Percentiles rank a stretch among this genome's conserved stretches.
Evolutionary conservation across 2,329 filamentous ascomycete species (phyloP).

Genomic region (Chaetomium sp.): DNA sequence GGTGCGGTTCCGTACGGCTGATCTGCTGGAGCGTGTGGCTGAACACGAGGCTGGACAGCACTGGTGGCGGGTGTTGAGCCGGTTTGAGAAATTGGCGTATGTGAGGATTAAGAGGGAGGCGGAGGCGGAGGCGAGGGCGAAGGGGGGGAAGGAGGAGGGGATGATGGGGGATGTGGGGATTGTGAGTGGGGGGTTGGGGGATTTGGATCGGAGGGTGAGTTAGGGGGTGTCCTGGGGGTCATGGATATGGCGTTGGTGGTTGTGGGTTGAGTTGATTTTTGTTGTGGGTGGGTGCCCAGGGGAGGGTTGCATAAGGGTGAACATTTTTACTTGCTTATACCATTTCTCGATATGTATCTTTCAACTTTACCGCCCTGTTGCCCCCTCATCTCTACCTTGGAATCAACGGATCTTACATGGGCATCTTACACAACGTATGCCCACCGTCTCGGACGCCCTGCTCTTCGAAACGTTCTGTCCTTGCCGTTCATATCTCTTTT

Average conservation of each 20-base stretch:
- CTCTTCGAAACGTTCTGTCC: background rate
- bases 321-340: background rate
- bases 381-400: no score
- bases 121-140: conserved; percentile 43
- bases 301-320: background rate
- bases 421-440: no score
- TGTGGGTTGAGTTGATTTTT: background rate
- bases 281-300: background rate
- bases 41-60: conserved; percentile 87
- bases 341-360: no score
- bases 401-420: no score
- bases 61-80: conserved; percentile 81
- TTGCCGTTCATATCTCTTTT: background rate
- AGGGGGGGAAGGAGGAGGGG: conserved; percentile 9
- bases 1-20: conserved; percentile 70
- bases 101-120: conserved; percentile 66
- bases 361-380: no score
- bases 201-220: background rate
- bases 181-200: background rate
- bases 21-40: conserved; percentile 72
- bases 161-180: background rate
- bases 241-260: background rate
- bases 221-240: background rate
- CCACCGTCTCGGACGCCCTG: background rate
- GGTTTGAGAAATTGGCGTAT: conserved; percentile 84